These are phyloP conservation scores for Cercophora newfieldiana DNA, from an alignment of 495 filamentous ascomycete species.

Conservation along the genomic window DNA sequence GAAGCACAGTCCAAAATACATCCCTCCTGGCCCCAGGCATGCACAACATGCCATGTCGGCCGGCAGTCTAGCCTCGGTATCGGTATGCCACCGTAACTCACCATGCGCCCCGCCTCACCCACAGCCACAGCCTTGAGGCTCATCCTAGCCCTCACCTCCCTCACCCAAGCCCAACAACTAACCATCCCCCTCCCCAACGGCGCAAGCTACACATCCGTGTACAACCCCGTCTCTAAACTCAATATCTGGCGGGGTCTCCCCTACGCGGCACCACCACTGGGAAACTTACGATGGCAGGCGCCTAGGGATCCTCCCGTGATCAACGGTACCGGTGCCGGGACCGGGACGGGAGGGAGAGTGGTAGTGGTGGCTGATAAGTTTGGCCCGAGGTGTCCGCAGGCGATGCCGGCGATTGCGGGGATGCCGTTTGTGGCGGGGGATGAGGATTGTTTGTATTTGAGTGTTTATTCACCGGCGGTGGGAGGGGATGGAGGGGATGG, in stretches of 20 bases:
- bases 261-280: slow-evolving; percentile 40
- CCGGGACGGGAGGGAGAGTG: too few relatives aligned
- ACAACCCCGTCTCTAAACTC: background rate
- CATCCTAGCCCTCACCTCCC: background rate
- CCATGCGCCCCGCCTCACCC: background rate
- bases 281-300: slow-evolving; percentile 35
- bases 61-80: too few relatives aligned
- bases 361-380: background rate
- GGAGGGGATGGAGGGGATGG: slow-evolving; percentile 6
- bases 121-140: background rate
- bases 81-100: background rate
- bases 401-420: slow-evolving; percentile 16
- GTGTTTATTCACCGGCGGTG: slow-evolving; percentile 36
- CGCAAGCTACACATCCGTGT: background rate
- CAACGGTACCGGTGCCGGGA: background rate
- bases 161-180: background rate
- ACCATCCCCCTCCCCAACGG: background rate
- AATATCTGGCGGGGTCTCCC: slow-evolving; percentile 33
- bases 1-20: background rate
- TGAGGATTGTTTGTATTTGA: slow-evolving; percentile 47
- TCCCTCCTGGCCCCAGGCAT: background rate
- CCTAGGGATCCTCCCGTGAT: slow-evolving; percentile 21
- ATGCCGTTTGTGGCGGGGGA: slow-evolving; percentile 19
- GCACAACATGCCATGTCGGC: background rate
- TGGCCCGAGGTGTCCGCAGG: slow-evolving; percentile 19